Evolutionary conservation across 371 early-diverging fungal genomes (phyloP).

Genomic region (Scutellospora calospora): DNA sequence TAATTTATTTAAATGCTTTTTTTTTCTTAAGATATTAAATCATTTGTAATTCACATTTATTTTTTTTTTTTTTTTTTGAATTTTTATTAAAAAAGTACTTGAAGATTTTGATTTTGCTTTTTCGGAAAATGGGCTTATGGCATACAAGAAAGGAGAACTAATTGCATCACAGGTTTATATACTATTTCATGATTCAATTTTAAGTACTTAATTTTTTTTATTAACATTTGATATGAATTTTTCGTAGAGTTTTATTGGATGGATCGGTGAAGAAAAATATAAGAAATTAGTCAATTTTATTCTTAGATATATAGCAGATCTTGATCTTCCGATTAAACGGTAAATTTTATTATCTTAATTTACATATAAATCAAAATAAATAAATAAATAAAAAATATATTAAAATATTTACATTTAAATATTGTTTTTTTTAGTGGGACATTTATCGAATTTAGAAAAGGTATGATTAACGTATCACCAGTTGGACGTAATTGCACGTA

Average conservation of each 20-base stretch:
- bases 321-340: constrained; percentile 97
- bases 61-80: neutral
- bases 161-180: constrained; percentile 87
- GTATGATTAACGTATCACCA: constrained; percentile 99
- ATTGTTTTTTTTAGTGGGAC: constrained; percentile 80
- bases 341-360: constrained; percentile 49
- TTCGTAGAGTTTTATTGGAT: constrained; percentile 89
- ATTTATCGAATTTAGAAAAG: constrained; percentile 99
- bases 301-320: constrained; percentile 93
- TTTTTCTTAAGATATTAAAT: neutral
- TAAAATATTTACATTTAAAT: constrained; percentile 33
- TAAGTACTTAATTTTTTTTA: neutral
- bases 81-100: constrained; percentile 58
- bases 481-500: constrained; percentile 98
- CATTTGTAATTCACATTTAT: constrained; percentile 6
- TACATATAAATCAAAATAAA: neutral
- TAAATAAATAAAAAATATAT: too few relatives aligned
- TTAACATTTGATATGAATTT: neutral
- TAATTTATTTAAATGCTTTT: neutral
- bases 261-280: constrained; percentile 98
- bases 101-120: constrained; percentile 97
- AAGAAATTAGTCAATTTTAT: constrained; percentile 93
- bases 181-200: constrained; percentile 41
- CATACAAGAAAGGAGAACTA: constrained; percentile 84
- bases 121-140: constrained; percentile 99